These are phyloP conservation scores for Chrysanthemum lavandulifolium DNA, from an alignment of 129 eudicot species.

Conservation along the genomic window DNA sequence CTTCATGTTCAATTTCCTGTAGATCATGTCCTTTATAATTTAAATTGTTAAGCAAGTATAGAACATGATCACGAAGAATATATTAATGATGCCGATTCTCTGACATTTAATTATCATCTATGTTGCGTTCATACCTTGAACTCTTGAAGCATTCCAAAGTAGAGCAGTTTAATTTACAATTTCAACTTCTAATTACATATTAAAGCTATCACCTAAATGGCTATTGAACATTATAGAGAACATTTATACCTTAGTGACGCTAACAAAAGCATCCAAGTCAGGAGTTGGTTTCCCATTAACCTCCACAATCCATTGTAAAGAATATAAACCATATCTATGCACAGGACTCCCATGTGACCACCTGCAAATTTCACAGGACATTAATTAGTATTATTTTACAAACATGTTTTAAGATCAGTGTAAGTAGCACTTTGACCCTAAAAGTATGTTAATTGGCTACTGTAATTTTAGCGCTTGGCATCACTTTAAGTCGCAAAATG, in stretches of 20 bases:
- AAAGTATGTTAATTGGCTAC: too few relatives aligned
- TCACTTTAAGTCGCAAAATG: too few relatives aligned
- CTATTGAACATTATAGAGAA: background rate
- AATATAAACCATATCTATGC: conserved; percentile 78
- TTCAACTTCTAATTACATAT: background rate
- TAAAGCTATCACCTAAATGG: background rate
- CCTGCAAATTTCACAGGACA: conserved; percentile 44
- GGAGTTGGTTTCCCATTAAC: conserved; percentile 92
- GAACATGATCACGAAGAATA: background rate
- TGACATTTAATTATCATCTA: background rate
- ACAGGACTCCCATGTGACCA: conserved; percentile 95
- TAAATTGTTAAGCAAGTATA: background rate
- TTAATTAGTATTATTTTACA: background rate
- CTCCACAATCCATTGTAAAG: conserved; percentile 97
- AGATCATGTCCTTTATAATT: background rate
- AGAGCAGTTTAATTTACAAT: background rate
- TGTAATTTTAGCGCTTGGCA: too few relatives aligned
- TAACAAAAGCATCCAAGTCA: conserved; percentile 76
- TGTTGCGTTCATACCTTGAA: background rate
- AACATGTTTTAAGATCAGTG: conserved; percentile 3
- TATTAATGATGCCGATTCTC: background rate
- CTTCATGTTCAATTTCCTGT: conserved; percentile 71
- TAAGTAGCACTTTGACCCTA: background rate
- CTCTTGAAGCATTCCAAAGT: background rate
- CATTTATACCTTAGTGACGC: conserved; percentile 74